A percentile compares a stretch with the other conserved stretches of the same genome.
phyloP scores from a whole-genome alignment of 176 grass and related monocot genomes.

The Triticum urartu region DNA sequence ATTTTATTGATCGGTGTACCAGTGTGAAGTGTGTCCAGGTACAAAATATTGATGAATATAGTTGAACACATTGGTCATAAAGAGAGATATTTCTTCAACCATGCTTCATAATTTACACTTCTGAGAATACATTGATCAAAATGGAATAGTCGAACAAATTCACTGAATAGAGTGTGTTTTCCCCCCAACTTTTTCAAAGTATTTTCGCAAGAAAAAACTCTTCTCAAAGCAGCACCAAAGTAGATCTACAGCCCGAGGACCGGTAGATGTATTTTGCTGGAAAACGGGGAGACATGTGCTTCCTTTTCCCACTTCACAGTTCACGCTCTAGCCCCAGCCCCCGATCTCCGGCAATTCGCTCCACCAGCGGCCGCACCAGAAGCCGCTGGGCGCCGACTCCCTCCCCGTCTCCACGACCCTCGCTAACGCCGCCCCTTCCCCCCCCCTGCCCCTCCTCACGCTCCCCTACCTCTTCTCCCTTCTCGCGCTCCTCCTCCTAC shows the following conservation, averaged over 20 bases:
- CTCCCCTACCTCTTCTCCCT: slow-evolving; percentile 63
- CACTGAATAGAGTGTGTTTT: too few relatives aligned
- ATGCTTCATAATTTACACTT: too few relatives aligned
- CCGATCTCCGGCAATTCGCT: slow-evolving; percentile 56
- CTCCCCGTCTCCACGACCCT: slow-evolving; percentile 28
- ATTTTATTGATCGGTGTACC: too few relatives aligned
- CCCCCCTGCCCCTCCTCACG: slow-evolving; percentile 44
- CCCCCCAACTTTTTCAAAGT: too few relatives aligned
- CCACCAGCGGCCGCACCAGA: slow-evolving; percentile 69
- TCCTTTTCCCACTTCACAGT: background rate
- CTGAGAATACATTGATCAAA: too few relatives aligned
- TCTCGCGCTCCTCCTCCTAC: slow-evolving; percentile 49
- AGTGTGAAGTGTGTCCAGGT: too few relatives aligned
- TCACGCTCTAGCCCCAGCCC: background rate
- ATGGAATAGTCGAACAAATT: too few relatives aligned
- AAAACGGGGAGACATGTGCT: background rate
- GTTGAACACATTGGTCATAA: too few relatives aligned
- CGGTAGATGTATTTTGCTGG: background rate
- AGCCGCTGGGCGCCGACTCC: slow-evolving; percentile 38
- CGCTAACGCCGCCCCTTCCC: slow-evolving; percentile 11
- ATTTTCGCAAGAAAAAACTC: too few relatives aligned
- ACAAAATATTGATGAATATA: too few relatives aligned
- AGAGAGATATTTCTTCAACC: too few relatives aligned
- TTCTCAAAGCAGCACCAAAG: background rate
- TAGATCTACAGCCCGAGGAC: background rate